Conservation (phyloP, 1,284 basidiomycete species). For the Cutaneotrichosporon mucoides region DNA sequence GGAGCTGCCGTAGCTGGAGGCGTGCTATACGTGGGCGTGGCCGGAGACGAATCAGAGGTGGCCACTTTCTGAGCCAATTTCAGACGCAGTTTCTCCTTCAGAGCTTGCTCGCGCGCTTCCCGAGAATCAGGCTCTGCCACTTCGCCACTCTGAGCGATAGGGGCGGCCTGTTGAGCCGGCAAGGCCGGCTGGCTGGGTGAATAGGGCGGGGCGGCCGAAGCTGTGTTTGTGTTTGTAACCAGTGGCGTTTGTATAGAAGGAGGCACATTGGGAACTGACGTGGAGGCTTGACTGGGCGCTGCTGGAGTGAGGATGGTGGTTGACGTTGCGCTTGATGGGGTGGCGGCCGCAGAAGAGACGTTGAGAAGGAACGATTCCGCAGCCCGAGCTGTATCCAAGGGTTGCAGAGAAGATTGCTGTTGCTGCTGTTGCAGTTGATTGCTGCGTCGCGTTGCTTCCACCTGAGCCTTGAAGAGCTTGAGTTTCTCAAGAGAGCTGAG, state of each 20-base stretch:
- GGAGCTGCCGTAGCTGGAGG: too few relatives aligned
- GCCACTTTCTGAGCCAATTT: slow-evolving; percentile 2
- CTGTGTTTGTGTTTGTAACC: too few relatives aligned
- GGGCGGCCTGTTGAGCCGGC: background rate
- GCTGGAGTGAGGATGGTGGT: background rate
- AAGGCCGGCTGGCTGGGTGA: background rate
- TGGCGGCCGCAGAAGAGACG: background rate
- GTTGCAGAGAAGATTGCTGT: background rate
- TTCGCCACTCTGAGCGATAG: background rate
- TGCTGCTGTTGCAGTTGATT: background rate
- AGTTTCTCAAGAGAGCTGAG: slow-evolving; percentile 20
- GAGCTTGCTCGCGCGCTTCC: background rate
- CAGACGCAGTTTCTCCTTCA: slow-evolving; percentile 10
- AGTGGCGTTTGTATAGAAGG: too few relatives aligned
- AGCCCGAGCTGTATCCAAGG: background rate
- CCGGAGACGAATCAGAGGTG: background rate
- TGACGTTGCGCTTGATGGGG: background rate
- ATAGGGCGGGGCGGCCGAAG: too few relatives aligned
- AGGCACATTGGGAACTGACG: too few relatives aligned
- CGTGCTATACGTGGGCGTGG: too few relatives aligned
- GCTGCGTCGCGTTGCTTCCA: slow-evolving; percentile 10
- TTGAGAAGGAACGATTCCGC: slow-evolving; percentile 15
- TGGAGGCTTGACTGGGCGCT: background rate
- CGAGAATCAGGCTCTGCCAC: slow-evolving; percentile 3
- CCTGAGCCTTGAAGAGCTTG: slow-evolving; percentile 18